Percentiles rank a stretch among this genome's conserved stretches.
phyloP scores from a whole-genome alignment of 2,329 filamentous ascomycete genomes.

The Xylogone sp. region DNA sequence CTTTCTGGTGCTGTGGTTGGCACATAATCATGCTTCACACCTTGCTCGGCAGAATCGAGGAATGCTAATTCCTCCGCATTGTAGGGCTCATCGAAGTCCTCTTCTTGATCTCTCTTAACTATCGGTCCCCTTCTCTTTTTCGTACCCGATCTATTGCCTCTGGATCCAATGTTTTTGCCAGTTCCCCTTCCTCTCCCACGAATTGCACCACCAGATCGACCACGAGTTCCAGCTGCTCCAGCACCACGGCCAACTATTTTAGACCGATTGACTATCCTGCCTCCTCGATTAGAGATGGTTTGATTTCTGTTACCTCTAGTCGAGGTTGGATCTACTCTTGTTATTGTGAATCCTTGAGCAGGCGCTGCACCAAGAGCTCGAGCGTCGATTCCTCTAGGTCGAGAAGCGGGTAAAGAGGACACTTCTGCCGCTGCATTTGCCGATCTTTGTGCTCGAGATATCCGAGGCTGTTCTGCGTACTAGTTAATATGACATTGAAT shows the following conservation, averaged over 20 bases:
- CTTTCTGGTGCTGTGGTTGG: constrained; percentile 19
- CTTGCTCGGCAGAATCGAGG: constrained; percentile 16
- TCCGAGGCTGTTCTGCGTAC: constrained; percentile 7
- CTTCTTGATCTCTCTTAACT: constrained; percentile 36
- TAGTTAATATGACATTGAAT: background rate
- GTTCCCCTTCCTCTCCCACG: constrained; percentile 9
- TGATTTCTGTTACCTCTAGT: background rate
- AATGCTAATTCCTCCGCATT: constrained; percentile 20
- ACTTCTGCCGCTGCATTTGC: constrained; percentile 21
- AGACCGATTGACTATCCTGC: background rate
- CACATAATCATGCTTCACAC: constrained; percentile 18
- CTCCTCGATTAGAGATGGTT: background rate
- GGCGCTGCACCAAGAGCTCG: constrained; percentile 27
- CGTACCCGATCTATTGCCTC: constrained; percentile 10
- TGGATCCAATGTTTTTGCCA: constrained; percentile 19
- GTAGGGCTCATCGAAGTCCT: constrained; percentile 12
- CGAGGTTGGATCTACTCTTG: constrained; percentile 6
- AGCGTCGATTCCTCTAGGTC: constrained; percentile 25
- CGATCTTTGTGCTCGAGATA: constrained; percentile 15
- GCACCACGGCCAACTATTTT: background rate
- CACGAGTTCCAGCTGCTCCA: background rate
- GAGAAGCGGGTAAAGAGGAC: constrained; percentile 17
- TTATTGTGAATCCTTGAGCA: constrained; percentile 17
- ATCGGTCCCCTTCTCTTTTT: constrained; percentile 22
- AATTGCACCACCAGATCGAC: constrained; percentile 7